These are phyloP conservation scores for Monilinia laxa DNA, from an alignment of 2,329 filamentous ascomycete species.

Conservation along the genomic window DNA sequence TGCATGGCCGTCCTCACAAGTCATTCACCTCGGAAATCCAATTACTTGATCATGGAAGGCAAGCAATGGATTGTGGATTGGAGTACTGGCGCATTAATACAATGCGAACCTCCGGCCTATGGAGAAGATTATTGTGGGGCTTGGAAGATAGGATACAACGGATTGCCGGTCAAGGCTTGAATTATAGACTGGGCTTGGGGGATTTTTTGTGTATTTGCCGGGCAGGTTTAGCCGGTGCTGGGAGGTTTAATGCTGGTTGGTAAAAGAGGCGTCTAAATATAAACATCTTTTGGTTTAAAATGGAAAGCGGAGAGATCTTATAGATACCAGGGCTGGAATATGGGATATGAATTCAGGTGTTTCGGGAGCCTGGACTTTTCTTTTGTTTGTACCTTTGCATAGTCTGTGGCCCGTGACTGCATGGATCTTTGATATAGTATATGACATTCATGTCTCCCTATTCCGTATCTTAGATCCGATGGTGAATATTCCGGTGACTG, in stretches of 20 bases:
- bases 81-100: conserved; percentile 55
- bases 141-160: conserved; percentile 17
- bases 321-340: conserved; percentile 11
- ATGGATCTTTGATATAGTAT: conserved; percentile 1
- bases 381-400: conserved; percentile 4
- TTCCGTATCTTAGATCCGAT: neutral
- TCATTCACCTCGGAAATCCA: conserved; percentile 56
- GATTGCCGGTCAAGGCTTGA: conserved; percentile 5
- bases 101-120: conserved; percentile 55
- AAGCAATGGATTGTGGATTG: conserved; percentile 61
- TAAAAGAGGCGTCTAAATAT: conserved; percentile 3
- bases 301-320: neutral
- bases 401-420: neutral
- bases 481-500: no score
- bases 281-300: conserved; percentile 1
- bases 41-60: conserved; percentile 56
- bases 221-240: neutral
- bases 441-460: neutral
- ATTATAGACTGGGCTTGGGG: conserved; percentile 5
- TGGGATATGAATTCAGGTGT: conserved; percentile 14
- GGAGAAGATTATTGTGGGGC: conserved; percentile 42
- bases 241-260: neutral
- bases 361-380: neutral
- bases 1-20: conserved; percentile 60
- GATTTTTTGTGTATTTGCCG: neutral